Evolutionary conservation across 1,284 basidiomycete species (phyloP), one percentile per base, ranked within the genome.

Genomic region (Naganishia sp.): DNA sequence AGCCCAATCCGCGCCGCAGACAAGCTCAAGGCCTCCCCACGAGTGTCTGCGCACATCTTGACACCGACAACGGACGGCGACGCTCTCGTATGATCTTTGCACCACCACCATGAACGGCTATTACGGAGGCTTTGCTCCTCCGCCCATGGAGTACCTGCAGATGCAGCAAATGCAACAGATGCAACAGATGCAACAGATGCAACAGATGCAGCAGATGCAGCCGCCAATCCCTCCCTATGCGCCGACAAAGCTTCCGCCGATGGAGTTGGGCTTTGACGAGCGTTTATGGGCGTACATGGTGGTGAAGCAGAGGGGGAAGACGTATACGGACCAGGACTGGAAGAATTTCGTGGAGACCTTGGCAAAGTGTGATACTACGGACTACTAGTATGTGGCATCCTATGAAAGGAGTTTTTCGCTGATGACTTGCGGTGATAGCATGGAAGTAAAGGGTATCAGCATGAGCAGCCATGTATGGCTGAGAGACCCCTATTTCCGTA

Each of bases 81-180:
- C 55, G 21, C 35, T 42, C 50, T 47, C 28, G 49, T 39, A 61
- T 61, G 58, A 39, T 9, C 17, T 18, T 28, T 2, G 17, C 23
- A 42, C 58, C 6, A 61, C 47, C 47, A 42, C 47, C 58, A 61
- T 61, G 58, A 61, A 61, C 58, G 57, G 57, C 45, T 60, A 51
- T n/a, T 61, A 51, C 47, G 58, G 58, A 31, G 58, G 46, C 47
- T 61, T 49, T 31, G n/a, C 39, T 31, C 32, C 58, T 28, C 58
- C 28, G 45, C 47, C 32, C 35, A 50, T 47, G 23, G 35, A 15
- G 1, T 51, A 28, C 39, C 25, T 25, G 15, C 58, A 35, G 35
- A 21, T 47, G 39, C 21, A 25, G 4, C 46, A 17, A 6, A 18
- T 61, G 28, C 21, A 25, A 1, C 46, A 17, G 5, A 18, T 61